Evolutionary conservation across 2,329 filamentous ascomycete species (phyloP).

Genomic region (Cercospora sp.): DNA sequence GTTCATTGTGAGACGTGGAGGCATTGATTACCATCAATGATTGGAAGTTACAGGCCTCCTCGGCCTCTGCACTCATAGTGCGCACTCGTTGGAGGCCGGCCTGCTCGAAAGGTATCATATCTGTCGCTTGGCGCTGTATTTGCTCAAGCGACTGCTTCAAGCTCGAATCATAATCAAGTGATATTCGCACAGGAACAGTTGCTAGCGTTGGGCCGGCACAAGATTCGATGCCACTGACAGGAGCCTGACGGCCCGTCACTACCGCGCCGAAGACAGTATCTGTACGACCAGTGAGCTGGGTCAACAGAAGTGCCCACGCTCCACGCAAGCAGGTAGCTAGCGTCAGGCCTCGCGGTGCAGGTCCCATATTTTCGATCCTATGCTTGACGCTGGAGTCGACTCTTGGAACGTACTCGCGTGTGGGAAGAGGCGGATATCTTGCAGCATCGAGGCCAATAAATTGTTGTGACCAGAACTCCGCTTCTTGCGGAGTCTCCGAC

Average conservation of each 20-base stretch:
- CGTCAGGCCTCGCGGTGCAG: conserved; percentile 1
- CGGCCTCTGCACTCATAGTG: conserved; percentile 5
- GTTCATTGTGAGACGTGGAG: conserved; percentile 4
- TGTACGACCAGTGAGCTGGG: conserved; percentile 6
- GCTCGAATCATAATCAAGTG: background rate
- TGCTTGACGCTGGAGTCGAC: background rate
- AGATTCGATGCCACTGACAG: conserved; percentile 12
- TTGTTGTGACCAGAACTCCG: conserved; percentile 13
- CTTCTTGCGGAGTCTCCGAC: background rate
- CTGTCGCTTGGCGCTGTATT: conserved; percentile 16
- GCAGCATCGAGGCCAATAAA: conserved; percentile 8
- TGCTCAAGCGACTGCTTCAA: conserved; percentile 7
- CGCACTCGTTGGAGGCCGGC: conserved; percentile 9
- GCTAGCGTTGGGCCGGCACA: conserved; percentile 21
- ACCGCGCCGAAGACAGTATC: conserved; percentile 18
- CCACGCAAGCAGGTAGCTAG: conserved; percentile 7
- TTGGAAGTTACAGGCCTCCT: conserved; percentile 55
- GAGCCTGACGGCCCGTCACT: conserved; percentile 14
- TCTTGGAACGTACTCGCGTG: background rate
- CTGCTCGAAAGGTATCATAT: conserved; percentile 23
- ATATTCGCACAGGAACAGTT: conserved; percentile 17
- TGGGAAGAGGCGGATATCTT: conserved; percentile 3
- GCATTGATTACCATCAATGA: conserved; percentile 57
- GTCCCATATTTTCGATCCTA: background rate
- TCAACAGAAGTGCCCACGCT: conserved; percentile 19